Conservation (phyloP, 192 early-diverging fungal species). For the Pilobolus umbonatus region DNA sequence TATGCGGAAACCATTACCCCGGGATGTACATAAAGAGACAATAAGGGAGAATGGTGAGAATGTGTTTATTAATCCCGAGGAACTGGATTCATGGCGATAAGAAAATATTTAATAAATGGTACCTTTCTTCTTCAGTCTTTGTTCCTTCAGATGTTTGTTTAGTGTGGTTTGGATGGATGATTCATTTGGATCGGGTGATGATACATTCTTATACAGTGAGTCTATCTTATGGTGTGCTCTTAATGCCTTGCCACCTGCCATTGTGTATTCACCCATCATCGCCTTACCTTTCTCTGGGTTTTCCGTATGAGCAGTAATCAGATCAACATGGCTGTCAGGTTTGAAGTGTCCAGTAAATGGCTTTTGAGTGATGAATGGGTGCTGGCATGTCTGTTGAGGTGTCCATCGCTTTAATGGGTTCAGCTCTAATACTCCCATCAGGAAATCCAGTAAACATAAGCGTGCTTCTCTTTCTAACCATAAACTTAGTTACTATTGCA, state of each 20-base stretch:
- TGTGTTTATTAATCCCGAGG: conserved; percentile 43
- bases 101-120: conserved; percentile 47
- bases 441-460: conserved; percentile 82
- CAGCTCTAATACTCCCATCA: conserved; percentile 79
- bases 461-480: conserved; percentile 65
- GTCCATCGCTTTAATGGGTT: conserved; percentile 95
- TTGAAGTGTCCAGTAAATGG: conserved; percentile 64
- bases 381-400: conserved; percentile 88
- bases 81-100: conserved; percentile 36
- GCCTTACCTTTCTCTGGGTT: no score
- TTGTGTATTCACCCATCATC: no score
- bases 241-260: no score
- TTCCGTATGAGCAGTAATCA: no score
- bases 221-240: no score
- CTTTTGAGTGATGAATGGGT: conserved; percentile 95
- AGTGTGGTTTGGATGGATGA: no score
- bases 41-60: conserved; percentile 51
- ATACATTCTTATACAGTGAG: no score
- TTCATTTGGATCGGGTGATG: no score
- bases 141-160: no score
- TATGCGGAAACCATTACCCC: conserved; percentile 90
- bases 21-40: conserved; percentile 70
- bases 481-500: conserved; percentile 42
- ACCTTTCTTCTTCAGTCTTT: no score
- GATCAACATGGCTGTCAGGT: conserved; percentile 38